Percentiles rank a stretch among this genome's conserved stretches.
These are phyloP conservation scores for Austroboletus novae-zelandiae DNA, from an alignment of 1,284 basidiomycete genomes.

Conservation along the genomic window DNA sequence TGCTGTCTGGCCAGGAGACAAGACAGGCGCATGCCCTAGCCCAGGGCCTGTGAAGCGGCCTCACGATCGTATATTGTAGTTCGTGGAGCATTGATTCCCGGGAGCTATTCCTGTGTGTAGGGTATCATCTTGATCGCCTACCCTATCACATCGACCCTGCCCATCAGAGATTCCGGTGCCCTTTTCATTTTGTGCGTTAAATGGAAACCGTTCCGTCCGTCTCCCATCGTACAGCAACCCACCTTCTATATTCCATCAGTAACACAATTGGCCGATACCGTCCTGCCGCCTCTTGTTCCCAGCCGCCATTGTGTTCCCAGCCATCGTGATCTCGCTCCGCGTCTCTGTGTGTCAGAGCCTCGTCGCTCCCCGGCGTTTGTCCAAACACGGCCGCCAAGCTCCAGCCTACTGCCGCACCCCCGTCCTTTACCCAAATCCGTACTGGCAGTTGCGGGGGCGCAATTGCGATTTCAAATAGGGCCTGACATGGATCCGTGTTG, in stretches of 20 bases:
- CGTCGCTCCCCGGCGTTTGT: slow-evolving; percentile 6
- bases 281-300: not conserved
- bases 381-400: slow-evolving; percentile 25
- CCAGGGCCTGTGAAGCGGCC: slow-evolving; percentile 14
- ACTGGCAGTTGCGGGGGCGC: slow-evolving; percentile 20
- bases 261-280: slow-evolving; percentile 23
- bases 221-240: slow-evolving; percentile 22
- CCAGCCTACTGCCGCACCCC: slow-evolving; percentile 25
- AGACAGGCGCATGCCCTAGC: slow-evolving; percentile 21
- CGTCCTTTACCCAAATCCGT: slow-evolving; percentile 17
- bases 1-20: not conserved
- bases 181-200: slow-evolving; percentile 15
- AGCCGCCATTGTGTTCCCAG: not conserved
- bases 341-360: slow-evolving; percentile 4
- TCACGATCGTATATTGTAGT: slow-evolving; percentile 19
- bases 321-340: not conserved
- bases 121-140: slow-evolving; percentile 36
- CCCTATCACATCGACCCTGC: slow-evolving; percentile 38
- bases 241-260: slow-evolving; percentile 14
- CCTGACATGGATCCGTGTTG: slow-evolving; percentile 8
- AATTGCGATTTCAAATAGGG: slow-evolving; percentile 18
- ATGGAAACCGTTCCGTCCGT: slow-evolving; percentile 25
- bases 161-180: slow-evolving; percentile 35
- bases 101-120: slow-evolving; percentile 24
- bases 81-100: slow-evolving; percentile 7